phyloP scores from a whole-genome alignment of 495 filamentous ascomycete genomes.

The Hypoxylon fuscum region DNA sequence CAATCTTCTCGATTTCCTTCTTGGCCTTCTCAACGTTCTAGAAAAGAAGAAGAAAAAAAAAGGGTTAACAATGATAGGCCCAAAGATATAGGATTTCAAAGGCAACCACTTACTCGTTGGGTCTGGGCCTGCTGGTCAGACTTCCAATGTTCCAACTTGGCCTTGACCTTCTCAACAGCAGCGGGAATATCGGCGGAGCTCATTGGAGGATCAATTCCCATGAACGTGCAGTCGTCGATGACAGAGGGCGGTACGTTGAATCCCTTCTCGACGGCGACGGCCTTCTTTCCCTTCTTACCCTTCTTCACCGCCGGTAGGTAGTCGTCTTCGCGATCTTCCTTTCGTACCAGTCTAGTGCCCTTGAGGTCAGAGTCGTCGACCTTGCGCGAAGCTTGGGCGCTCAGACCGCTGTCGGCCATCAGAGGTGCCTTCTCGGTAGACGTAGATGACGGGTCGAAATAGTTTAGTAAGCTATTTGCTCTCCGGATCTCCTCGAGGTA shows the following conservation, averaged over 20 bases:
- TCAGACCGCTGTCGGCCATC: conserved; percentile 68
- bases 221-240: conserved; percentile 84
- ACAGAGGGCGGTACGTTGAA: conserved; percentile 91
- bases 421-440: conserved; percentile 71
- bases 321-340: conserved; percentile 85
- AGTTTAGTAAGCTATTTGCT: conserved; percentile 83
- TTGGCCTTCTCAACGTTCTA: conserved; percentile 83
- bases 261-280: conserved; percentile 55
- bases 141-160: conserved; percentile 93
- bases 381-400: conserved; percentile 78
- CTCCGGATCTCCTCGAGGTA: conserved; percentile 91
- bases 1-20: conserved; percentile 70
- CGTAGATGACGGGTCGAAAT: conserved; percentile 79
- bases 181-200: conserved; percentile 80
- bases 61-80: conserved; percentile 58
- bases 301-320: conserved; percentile 90
- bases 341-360: conserved; percentile 79
- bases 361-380: conserved; percentile 81
- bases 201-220: conserved; percentile 88
- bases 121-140: conserved; percentile 89
- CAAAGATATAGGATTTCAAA: neutral
- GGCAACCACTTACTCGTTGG: conserved; percentile 72
- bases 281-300: conserved; percentile 86
- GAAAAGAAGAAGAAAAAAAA: too few species aligned
- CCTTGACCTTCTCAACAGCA: conserved; percentile 85